Evolutionary conservation across 257 asterid species (phyloP).

Genomic region (Fraxinus quadrangulata): DNA sequence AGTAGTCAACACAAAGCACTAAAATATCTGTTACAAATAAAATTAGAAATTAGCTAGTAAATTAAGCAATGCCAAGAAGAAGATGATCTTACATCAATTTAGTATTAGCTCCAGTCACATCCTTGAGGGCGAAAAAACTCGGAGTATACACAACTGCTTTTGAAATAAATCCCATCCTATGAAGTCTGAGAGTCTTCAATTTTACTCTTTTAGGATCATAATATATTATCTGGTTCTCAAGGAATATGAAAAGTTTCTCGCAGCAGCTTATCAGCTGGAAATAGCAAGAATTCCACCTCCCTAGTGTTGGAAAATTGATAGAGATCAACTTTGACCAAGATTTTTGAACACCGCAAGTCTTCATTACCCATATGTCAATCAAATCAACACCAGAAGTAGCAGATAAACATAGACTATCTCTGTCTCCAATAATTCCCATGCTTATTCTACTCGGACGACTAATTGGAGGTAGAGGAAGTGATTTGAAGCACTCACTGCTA

Average conservation of each 20-base stretch:
- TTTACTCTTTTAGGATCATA: not conserved
- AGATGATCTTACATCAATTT: not conserved
- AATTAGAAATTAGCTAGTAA: not conserved
- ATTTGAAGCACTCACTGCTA: not conserved
- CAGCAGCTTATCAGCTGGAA: not conserved
- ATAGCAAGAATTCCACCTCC: not conserved
- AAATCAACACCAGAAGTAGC: not conserved
- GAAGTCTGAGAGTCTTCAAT: not conserved
- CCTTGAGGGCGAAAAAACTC: not conserved
- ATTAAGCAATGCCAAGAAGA: too few species aligned
- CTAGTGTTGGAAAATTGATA: not conserved
- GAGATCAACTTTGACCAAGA: not conserved
- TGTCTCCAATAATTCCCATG: not conserved
- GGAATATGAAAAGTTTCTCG: not conserved
- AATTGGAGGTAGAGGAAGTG: not conserved
- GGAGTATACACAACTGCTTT: not conserved
- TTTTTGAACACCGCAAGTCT: not conserved
- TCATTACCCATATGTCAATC: not conserved
- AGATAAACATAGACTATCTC: not conserved
- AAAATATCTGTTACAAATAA: not conserved
- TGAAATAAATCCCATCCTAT: not conserved
- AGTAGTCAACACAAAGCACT: not conserved
- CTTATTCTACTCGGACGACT: not conserved
- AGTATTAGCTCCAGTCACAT: not conserved
- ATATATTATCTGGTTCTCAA: not conserved